Base-by-base conservation (phyloP, 2,329 filamentous ascomycete species). In the Fusarium sp. region DNA sequence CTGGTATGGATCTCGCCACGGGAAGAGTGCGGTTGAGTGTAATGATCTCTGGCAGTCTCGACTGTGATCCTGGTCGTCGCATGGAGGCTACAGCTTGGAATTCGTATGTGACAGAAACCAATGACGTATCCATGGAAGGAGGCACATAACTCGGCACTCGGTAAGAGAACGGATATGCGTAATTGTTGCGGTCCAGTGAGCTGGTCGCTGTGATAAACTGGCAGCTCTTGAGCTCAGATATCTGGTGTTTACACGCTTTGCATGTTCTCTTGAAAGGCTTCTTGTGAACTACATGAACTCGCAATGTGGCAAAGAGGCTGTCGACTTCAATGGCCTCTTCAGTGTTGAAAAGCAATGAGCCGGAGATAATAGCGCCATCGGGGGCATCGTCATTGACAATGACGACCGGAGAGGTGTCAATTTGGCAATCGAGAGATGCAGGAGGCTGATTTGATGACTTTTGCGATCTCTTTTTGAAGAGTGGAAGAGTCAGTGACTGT, bases 91-190 rank as follows among this genome's bases (percentile, higher is more conserved):
- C 86, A 38, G 92, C 93, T 67, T 87, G 85, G 73, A 98, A 90
- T 70, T 90, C 88, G 83, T 98, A 98, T 66, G 93, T 87, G 64
- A 98, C 90, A 57, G 87, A 88, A 12, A 92, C 88, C 33, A 97
- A 83, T 3, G 88, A 84, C 41, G 92, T 92, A 77, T 94, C 91
- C 76, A 93, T 93, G 31, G 91, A 92, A 1, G 94, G 93, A 2
- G 95, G 95, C 3, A 97, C 86, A 77, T 95, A 88, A 21, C 95
- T 95, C 1, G 92, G 91, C 37, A 98, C 88, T 49, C 97, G 86
- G 72, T 94, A 91, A 75, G 94, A 97, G 81, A 97, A 97, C 27
- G 95, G 95, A 79, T 95, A 96, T 38, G 89, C 38, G 16, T 76
- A 52, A 11, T 6, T 46, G 1, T 61, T 46, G 7, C 9, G 31